These are phyloP conservation scores for Cordia subcordata DNA, from an alignment of 257 asterid species.

Conservation along the genomic window DNA sequence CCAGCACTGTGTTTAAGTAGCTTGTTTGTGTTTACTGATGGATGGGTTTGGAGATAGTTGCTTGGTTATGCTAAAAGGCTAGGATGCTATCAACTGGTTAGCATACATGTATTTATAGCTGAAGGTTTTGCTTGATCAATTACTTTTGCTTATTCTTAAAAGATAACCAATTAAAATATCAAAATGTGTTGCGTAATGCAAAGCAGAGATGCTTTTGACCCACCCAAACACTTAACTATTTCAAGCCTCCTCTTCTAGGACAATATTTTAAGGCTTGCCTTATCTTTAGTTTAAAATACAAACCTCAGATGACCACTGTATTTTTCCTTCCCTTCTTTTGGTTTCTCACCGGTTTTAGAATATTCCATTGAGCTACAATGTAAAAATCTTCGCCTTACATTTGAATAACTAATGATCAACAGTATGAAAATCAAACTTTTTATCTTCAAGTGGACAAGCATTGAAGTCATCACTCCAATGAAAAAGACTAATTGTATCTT, in stretches of 20 bases:
- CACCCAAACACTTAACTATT: slow-evolving; percentile 15
- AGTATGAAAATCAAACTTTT: background rate
- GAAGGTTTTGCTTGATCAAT: no score
- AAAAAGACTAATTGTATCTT: slow-evolving; percentile 21
- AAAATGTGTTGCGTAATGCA: background rate
- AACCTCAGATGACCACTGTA: no score
- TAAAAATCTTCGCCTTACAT: background rate
- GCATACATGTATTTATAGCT: slow-evolving; percentile 8
- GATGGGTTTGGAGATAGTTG: background rate
- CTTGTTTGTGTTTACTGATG: background rate
- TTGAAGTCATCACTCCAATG: slow-evolving; percentile 24
- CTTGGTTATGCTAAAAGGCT: background rate
- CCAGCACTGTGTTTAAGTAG: background rate
- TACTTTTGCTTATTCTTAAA: no score
- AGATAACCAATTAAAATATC: background rate
- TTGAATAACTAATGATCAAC: background rate
- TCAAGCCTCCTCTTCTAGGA: background rate
- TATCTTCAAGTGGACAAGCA: slow-evolving; percentile 10
- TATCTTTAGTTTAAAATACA: no score
- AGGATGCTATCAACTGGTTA: background rate
- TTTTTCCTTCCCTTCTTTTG: no score
- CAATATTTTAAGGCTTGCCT: no score
- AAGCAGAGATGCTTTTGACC: slow-evolving; percentile 11
- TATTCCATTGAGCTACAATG: no score
- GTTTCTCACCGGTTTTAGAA: no score